Percentiles rank a stretch among this genome's conserved stretches.
Evolutionary conservation across 2,329 filamentous ascomycete species (phyloP).

Genomic region (Tolypocladium amazonense): DNA sequence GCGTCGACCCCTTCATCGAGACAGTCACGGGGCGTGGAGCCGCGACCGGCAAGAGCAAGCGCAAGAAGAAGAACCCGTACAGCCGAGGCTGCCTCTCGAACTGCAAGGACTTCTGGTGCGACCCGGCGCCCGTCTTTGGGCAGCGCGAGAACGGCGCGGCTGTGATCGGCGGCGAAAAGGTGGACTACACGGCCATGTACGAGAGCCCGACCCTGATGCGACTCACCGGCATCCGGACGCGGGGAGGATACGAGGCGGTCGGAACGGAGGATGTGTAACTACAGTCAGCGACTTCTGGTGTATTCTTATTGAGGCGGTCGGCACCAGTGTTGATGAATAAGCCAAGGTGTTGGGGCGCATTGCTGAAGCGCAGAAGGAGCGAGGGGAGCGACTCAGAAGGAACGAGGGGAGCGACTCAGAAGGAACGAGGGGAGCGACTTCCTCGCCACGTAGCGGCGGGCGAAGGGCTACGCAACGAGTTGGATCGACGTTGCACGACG

Average conservation of each 20-base stretch:
- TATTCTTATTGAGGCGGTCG: background rate
- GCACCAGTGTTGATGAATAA: background rate
- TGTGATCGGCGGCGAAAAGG: slow-evolving; percentile 62
- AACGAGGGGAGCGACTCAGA: background rate
- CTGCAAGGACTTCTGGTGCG: slow-evolving; percentile 94
- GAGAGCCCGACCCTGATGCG: slow-evolving; percentile 66
- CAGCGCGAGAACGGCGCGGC: slow-evolving; percentile 63
- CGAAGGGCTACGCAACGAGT: background rate
- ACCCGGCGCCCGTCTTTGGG: slow-evolving; percentile 72
- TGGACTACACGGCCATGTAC: slow-evolving; percentile 87
- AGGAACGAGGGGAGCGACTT: background rate
- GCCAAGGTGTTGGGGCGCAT: background rate
- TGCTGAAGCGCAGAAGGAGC: background rate
- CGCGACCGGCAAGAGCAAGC: slow-evolving; percentile 42
- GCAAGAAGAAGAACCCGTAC: slow-evolving; percentile 67
- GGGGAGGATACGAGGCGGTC: slow-evolving; percentile 54
- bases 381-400: background rate
- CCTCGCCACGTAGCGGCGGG: background rate
- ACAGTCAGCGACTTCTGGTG: background rate
- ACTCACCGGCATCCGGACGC: slow-evolving; percentile 35
- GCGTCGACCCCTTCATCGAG: slow-evolving; percentile 87
- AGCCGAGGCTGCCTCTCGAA: slow-evolving; percentile 76
- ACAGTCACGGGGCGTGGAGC: slow-evolving; percentile 79
- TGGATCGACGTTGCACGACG: background rate
- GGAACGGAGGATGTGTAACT: slow-evolving; percentile 37